phyloP scores from a whole-genome alignment of 306 rosid genomes.

The Erythrophleum fordii region DNA sequence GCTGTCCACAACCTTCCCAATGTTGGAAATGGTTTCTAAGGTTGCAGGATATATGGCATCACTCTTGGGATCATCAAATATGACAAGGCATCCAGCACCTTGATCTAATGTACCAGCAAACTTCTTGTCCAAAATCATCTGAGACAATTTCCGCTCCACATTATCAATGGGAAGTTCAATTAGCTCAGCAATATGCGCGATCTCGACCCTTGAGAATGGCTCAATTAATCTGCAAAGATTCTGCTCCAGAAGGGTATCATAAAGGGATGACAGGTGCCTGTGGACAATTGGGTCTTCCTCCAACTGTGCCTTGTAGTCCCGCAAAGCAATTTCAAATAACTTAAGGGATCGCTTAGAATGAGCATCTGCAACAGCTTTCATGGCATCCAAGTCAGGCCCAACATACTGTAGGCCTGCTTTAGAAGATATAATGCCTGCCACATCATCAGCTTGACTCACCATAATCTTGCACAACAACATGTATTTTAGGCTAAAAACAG shows the following conservation, averaged over 20 bases:
- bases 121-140: constrained; percentile 67
- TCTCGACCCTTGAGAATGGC: constrained; percentile 96
- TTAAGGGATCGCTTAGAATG: constrained; percentile 87
- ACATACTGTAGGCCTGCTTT: constrained; percentile 87
- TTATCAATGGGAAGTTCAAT: constrained; percentile 79
- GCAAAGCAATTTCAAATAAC: constrained; percentile 81
- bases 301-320: constrained; percentile 82
- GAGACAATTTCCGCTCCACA: constrained; percentile 64
- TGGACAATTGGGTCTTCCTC: constrained; percentile 98
- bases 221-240: constrained; percentile 95
- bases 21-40: constrained; percentile 14
- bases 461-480: constrained; percentile 91
- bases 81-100: constrained; percentile 79
- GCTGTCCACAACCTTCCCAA: constrained; percentile 67
- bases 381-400: constrained; percentile 96
- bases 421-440: constrained; percentile 84
- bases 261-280: constrained; percentile 84
- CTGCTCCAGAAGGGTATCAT: constrained; percentile 90
- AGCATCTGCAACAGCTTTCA: constrained; percentile 97
- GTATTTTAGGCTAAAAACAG: constrained; percentile 90
- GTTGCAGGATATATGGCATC: constrained; percentile 66
- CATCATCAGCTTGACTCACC: constrained; percentile 96
- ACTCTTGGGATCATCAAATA: constrained; percentile 64
- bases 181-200: constrained; percentile 84
- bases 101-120: constrained; percentile 92